Conservation (phyloP, 2,329 filamentous ascomycete genomes). For the Nannizzia gypsea region DNA sequence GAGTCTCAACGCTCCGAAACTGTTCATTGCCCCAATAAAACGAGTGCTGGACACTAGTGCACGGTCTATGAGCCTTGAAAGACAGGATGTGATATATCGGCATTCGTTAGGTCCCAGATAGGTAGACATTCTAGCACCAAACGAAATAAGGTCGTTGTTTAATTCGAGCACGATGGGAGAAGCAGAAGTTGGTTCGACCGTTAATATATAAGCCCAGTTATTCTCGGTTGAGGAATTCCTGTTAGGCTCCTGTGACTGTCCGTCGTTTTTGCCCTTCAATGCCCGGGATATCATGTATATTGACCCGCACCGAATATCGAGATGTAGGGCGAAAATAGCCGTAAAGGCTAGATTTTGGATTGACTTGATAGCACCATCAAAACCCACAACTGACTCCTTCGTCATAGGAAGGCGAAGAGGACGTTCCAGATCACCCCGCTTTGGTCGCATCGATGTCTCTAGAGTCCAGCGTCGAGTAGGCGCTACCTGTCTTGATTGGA, state of each 20-base stretch:
- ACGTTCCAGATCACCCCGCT: conserved; percentile 45
- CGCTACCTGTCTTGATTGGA: conserved; percentile 31
- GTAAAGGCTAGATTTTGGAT: conserved; percentile 70
- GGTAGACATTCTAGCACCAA: conserved; percentile 67
- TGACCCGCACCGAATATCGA: conserved; percentile 77
- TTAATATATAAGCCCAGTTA: conserved; percentile 43
- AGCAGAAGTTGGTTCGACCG: conserved; percentile 32
- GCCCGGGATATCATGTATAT: conserved; percentile 61
- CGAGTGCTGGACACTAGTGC: conserved; percentile 63
- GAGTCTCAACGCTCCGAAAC: conserved; percentile 71
- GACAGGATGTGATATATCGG: conserved; percentile 61
- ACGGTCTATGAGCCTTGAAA: conserved; percentile 65
- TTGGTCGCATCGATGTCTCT: conserved; percentile 49
- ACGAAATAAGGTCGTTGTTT: conserved; percentile 71
- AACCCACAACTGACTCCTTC: conserved; percentile 69
- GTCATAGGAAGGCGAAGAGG: conserved; percentile 80
- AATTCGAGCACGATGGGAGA: conserved; percentile 64
- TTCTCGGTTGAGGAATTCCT: conserved; percentile 45
- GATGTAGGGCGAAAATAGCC: conserved; percentile 72
- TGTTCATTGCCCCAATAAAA: conserved; percentile 71
- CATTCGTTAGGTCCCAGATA: conserved; percentile 62
- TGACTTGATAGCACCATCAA: conserved; percentile 74
- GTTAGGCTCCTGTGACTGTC: conserved; percentile 22
- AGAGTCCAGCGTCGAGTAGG: conserved; percentile 74
- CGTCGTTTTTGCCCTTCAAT: conserved; percentile 45